Evolutionary conservation across 495 filamentous ascomycete species (phyloP).

Genomic region (Oidiodendron maius): DNA sequence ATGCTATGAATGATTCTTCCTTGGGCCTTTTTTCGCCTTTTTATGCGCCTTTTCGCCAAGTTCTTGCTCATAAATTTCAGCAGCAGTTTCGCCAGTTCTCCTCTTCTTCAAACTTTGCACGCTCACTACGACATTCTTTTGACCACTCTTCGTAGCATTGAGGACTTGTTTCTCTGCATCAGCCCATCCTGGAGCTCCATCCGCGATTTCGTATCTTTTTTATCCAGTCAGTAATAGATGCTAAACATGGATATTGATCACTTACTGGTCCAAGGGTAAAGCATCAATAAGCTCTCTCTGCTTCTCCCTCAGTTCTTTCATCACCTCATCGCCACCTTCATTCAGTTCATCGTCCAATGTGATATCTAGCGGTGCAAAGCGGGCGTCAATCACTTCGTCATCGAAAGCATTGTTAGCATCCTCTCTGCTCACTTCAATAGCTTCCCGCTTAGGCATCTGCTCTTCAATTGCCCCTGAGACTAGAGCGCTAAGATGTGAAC

Average conservation of each 20-base stretch:
- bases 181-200: conserved; percentile 66
- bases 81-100: conserved; percentile 63
- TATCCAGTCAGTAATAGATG: conserved; percentile 1
- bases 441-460: conserved; percentile 54
- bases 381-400: conserved; percentile 54
- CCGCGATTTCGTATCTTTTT: conserved; percentile 74
- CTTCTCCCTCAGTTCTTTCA: conserved; percentile 61
- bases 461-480: conserved; percentile 68
- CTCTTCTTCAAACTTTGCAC: conserved; percentile 78
- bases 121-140: conserved; percentile 68
- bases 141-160: conserved; percentile 44
- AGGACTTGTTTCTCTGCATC: conserved; percentile 76
- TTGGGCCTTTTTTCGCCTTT: conserved; percentile 42
- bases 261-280: conserved; percentile 82
- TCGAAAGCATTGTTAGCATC: conserved; percentile 50
- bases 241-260: conserved; percentile 1
- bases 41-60: conserved; percentile 48
- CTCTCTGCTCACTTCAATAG: conserved; percentile 45
- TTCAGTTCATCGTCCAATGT: conserved; percentile 80
- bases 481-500: conserved; percentile 66
- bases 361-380: conserved; percentile 62
- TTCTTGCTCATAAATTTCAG: conserved; percentile 53
- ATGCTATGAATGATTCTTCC: conserved; percentile 12
- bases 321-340: conserved; percentile 71
- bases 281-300: conserved; percentile 84